phyloP scores from a whole-genome alignment of 78 protist genomes.

The Dictyostelium citrinum region DNA sequence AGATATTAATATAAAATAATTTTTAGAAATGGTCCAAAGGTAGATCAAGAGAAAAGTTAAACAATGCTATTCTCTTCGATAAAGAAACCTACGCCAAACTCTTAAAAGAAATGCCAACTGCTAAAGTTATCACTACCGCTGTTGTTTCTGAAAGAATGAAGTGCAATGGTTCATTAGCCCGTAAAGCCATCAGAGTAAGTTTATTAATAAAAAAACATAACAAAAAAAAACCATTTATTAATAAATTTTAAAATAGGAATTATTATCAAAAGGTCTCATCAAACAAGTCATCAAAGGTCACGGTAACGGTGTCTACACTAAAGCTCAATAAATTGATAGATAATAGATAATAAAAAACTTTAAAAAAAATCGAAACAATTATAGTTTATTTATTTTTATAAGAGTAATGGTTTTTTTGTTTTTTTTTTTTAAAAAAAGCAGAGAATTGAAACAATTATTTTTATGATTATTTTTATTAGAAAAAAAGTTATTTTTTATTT shows the following conservation, averaged over 20 bases:
- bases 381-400: not conserved
- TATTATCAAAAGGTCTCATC: slow-evolving; percentile 88
- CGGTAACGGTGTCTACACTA: slow-evolving; percentile 89
- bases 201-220: not conserved
- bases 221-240: not conserved
- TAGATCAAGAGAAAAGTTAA: slow-evolving; percentile 90
- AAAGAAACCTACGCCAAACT: slow-evolving; percentile 86
- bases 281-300: slow-evolving; percentile 72
- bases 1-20: not conserved
- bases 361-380: not conserved
- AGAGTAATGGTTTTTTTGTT: not conserved
- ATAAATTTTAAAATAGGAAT: not conserved
- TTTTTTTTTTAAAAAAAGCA: not conserved
- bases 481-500: not conserved
- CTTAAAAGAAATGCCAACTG: slow-evolving; percentile 85
- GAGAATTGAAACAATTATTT: not conserved
- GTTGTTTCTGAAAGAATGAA: slow-evolving; percentile 90
- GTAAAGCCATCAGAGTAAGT: slow-evolving; percentile 84
- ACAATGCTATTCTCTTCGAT: slow-evolving; percentile 89
- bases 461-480: not conserved
- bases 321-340: slow-evolving; percentile 44
- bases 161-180: slow-evolving; percentile 92
- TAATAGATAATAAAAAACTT: not conserved
- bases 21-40: slow-evolving; percentile 92
- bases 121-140: slow-evolving; percentile 94